Percentiles rank a stretch among this genome's conserved stretches.
phyloP scores from a whole-genome alignment of 257 asterid genomes.

The Rauvolfia tetraphylla region DNA sequence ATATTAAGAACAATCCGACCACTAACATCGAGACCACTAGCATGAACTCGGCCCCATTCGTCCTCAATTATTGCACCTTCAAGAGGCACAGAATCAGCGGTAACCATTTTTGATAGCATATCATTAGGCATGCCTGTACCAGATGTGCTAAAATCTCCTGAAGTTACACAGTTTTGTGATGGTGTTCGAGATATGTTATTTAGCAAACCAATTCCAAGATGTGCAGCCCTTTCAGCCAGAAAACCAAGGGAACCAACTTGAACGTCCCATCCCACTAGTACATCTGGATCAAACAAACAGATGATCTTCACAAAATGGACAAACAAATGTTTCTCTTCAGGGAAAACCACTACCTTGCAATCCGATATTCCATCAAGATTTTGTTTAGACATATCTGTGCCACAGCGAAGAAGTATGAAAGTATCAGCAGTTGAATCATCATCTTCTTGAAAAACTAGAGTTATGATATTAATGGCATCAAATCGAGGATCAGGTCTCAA shows the following conservation, averaged over 20 bases:
- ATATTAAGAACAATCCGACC: constrained; percentile 92
- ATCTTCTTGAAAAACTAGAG: constrained; percentile 80
- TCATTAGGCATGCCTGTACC: constrained; percentile 38
- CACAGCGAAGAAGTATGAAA: constrained; percentile 57
- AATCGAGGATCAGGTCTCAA: constrained; percentile 90
- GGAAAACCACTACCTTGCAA: constrained; percentile 46
- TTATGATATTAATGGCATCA: constrained; percentile 74
- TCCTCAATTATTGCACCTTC: constrained; percentile 72
- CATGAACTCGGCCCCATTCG: constrained; percentile 98
- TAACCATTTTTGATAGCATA: constrained; percentile 37
- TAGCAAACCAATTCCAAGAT: constrained; percentile 77
- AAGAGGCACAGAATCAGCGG: constrained; percentile 38
- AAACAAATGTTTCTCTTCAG: constrained; percentile 58
- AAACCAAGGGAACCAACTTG: constrained; percentile 93
- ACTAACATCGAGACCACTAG: constrained; percentile 93
- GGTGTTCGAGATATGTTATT: constrained; percentile 75
- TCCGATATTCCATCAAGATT: constrained; percentile 63
- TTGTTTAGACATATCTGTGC: constrained; percentile 31
- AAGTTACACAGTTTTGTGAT: constrained; percentile 36
- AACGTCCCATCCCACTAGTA: constrained; percentile 94
- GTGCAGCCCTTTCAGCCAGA: constrained; percentile 95
- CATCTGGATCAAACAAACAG: constrained; percentile 65
- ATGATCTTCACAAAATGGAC: constrained; percentile 56
- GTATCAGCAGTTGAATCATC: constrained; percentile 40
- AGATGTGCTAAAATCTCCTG: constrained; percentile 34